These are phyloP conservation scores for Penicillium aurantiogriseum DNA, from an alignment of 2,329 filamentous ascomycete species.

Conservation along the genomic window DNA sequence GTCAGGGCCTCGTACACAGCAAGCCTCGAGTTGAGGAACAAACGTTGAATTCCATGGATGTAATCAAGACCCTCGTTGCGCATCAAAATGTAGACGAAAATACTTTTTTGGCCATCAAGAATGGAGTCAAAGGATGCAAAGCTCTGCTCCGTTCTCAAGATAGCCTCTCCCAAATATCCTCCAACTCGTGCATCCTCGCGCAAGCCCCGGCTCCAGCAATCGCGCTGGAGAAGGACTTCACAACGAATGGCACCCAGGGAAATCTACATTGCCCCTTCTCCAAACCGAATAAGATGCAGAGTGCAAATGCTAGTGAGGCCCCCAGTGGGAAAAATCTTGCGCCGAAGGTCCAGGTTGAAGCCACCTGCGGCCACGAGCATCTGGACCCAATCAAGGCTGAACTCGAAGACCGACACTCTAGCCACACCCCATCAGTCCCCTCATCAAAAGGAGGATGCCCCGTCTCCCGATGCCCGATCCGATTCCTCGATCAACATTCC, in stretches of 20 bases:
- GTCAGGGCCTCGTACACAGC: constrained; percentile 36
- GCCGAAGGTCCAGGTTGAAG: constrained; percentile 42
- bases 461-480: constrained; percentile 77
- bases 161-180: constrained; percentile 32
- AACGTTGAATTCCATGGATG: constrained; percentile 62
- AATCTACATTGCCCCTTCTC: constrained; percentile 79
- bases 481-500: constrained; percentile 86
- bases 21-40: constrained; percentile 47
- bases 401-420: constrained; percentile 46
- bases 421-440: constrained; percentile 39
- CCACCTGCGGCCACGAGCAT: constrained; percentile 54
- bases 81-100: constrained; percentile 64
- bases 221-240: constrained; percentile 84
- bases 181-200: constrained; percentile 42
- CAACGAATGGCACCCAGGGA: constrained; percentile 77
- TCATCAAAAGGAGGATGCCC: constrained; percentile 64
- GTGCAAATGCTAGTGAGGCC: constrained; percentile 30
- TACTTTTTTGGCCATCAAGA: constrained; percentile 35
- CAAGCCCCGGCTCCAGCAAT: constrained; percentile 60
- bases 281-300: constrained; percentile 46
- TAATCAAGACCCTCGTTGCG: constrained; percentile 55
- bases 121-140: constrained; percentile 44
- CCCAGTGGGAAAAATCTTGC: constrained; percentile 40
- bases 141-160: constrained; percentile 33
- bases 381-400: constrained; percentile 57